phyloP scores from a whole-genome alignment of 345 rosid genomes.

The Raphanus raphanistrum region DNA sequence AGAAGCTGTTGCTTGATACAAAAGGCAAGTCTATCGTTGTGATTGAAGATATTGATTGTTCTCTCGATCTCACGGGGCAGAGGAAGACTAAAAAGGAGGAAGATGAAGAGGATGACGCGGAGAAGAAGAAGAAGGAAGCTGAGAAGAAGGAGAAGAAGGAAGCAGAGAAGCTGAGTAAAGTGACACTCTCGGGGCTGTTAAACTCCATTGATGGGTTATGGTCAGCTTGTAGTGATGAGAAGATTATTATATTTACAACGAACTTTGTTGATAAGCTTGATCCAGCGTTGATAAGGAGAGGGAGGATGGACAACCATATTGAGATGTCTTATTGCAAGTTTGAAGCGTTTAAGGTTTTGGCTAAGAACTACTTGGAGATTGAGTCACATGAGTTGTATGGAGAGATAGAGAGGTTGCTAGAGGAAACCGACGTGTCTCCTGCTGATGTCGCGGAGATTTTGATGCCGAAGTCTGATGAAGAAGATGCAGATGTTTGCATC shows the following conservation, averaged over 20 bases:
- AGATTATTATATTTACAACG: background rate
- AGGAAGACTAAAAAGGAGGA: background rate
- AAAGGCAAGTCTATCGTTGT: background rate
- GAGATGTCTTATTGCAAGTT: background rate
- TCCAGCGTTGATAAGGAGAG: background rate
- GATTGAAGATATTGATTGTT: background rate
- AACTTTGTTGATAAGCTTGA: background rate
- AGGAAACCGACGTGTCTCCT: background rate
- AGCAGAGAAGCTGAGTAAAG: background rate
- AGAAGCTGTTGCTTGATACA: background rate
- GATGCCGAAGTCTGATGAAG: background rate
- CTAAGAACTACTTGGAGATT: background rate
- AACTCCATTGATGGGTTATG: background rate
- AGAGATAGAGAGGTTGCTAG: background rate
- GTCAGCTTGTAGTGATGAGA: conserved; percentile 1
- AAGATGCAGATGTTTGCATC: background rate
- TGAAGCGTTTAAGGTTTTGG: background rate
- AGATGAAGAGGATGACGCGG: background rate
- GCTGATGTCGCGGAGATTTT: background rate
- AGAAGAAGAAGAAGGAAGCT: background rate
- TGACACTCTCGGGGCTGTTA: background rate
- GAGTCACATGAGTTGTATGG: background rate
- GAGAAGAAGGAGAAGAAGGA: background rate
- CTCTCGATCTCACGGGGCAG: background rate
- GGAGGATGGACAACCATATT: background rate